Conservation (phyloP, 371 early-diverging fungal species). For the Phascolomyces articulosus region DNA sequence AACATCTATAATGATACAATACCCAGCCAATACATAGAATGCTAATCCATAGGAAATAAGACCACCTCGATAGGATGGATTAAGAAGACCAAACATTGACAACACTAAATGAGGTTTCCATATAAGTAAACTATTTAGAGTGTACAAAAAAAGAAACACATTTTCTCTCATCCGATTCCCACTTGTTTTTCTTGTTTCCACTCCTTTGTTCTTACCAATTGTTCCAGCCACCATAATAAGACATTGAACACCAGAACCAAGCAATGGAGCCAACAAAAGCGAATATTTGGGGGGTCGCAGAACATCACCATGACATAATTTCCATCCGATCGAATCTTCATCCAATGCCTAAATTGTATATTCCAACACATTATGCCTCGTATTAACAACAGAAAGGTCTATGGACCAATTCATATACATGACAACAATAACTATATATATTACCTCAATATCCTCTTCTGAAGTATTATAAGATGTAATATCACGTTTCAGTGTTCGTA, state of each 20-base stretch:
- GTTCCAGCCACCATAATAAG: slow-evolving; percentile 64
- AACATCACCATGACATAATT: slow-evolving; percentile 88
- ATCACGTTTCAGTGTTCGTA: slow-evolving; percentile 84
- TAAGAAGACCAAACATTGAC: slow-evolving; percentile 78
- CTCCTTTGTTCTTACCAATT: slow-evolving; percentile 26
- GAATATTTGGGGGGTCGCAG: slow-evolving; percentile 70
- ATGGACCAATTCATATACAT: too few species aligned
- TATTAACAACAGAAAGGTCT: too few species aligned
- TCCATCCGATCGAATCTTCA: slow-evolving; percentile 91
- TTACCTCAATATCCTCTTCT: slow-evolving; percentile 55
- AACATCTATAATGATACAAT: neutral
- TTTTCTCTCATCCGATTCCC: too few species aligned
- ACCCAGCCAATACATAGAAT: slow-evolving; percentile 72
- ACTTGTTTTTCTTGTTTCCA: neutral
- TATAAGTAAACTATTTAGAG: too few species aligned
- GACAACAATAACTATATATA: neutral
- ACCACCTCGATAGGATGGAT: slow-evolving; percentile 82
- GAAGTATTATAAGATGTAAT: slow-evolving; percentile 81
- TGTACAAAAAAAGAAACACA: neutral
- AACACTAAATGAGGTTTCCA: slow-evolving; percentile 64
- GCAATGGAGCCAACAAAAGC: slow-evolving; percentile 68
- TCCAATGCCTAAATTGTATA: slow-evolving; percentile 50
- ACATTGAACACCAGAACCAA: slow-evolving; percentile 84
- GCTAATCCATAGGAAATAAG: slow-evolving; percentile 71
- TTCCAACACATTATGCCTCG: neutral